Base-by-base conservation (phyloP, 768 basidiomycete genomes). In the Suillus cothurnatus region DNA sequence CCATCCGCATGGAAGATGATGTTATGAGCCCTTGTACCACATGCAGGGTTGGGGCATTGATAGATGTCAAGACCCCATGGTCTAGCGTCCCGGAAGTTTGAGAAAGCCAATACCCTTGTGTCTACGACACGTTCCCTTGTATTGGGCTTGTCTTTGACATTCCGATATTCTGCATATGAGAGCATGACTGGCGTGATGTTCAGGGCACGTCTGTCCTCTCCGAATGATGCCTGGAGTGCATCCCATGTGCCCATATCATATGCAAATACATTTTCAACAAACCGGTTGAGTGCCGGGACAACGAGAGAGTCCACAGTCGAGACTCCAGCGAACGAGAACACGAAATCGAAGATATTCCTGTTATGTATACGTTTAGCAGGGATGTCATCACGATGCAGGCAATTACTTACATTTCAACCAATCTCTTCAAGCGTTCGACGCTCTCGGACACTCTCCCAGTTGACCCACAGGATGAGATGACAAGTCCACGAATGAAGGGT, bases 291-390 rank as follows among this genome's bases (percentile, higher is more conserved):
- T 9, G 50, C 31, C 3, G 49, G 32, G 21, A 52, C 23, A 11
- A 62, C 50, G 7, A 62, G 14, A 8, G 9, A n/a, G 15, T 52
- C 49, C 11, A 62, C n/a, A 1, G 49, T 62, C 1, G 9, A 19
- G 3, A 26, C 12, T 0, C 61, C 61, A 12, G 39, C 61, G 34
- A 61, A 61, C 6, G 21, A 19, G 6, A 62, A 62, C 0, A 62
- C 26, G n/a, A 62, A 62, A n/a, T 62, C 49, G 26, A 62, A 62
- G 17, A 52, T 50, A 11, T 47, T 11, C 28, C 61, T 62, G 15
- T 4, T 17, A 15, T 15, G 38, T 34, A 4, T 2, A 9, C 2
- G 1, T 9, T 34, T n/a, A n/a, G n/a, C n/a, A n/a, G n/a, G n/a
- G n/a, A n/a, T n/a, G n/a, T 1, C 8, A 9, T 2, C 11, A 34